These are phyloP conservation scores for Mortierella sp. DNA, from an alignment of 371 early-diverging fungal genomes.

Conservation along the genomic window DNA sequence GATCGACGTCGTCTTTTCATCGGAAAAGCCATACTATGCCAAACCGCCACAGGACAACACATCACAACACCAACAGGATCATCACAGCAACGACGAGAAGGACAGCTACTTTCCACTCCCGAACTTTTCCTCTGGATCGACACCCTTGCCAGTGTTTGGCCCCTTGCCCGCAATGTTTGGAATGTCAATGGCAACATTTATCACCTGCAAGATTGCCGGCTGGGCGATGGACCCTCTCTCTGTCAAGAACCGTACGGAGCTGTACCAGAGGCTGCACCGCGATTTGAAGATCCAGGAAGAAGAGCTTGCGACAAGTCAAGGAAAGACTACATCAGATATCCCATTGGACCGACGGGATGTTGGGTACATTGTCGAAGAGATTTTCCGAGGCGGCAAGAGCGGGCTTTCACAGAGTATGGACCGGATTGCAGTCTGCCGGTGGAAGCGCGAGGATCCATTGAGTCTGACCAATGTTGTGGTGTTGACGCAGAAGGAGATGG, in stretches of 20 bases:
- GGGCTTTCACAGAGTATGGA: constrained; percentile 41
- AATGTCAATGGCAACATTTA: constrained; percentile 50
- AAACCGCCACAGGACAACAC: background rate
- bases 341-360: constrained; percentile 37
- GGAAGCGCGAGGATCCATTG: constrained; percentile 31
- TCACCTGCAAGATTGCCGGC: constrained; percentile 48
- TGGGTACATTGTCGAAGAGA: constrained; percentile 47
- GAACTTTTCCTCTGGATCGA: background rate
- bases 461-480: constrained; percentile 31
- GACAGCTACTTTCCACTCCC: constrained; percentile 16
- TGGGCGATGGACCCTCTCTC: constrained; percentile 43
- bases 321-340: background rate
- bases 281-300: constrained; percentile 35
- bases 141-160: constrained; percentile 18
- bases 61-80: background rate
- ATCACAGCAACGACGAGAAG: background rate
- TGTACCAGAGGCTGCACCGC: constrained; percentile 43
- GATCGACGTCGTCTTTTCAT: constrained; percentile 43
- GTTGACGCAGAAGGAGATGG: constrained; percentile 44
- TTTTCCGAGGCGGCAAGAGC: constrained; percentile 39
- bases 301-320: background rate
- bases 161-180: constrained; percentile 53
- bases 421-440: constrained; percentile 32
- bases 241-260: constrained; percentile 33
- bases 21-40: constrained; percentile 35